phyloP scores from a whole-genome alignment of 2,329 filamentous ascomycete genomes.

The Cladosporium sp. region DNA sequence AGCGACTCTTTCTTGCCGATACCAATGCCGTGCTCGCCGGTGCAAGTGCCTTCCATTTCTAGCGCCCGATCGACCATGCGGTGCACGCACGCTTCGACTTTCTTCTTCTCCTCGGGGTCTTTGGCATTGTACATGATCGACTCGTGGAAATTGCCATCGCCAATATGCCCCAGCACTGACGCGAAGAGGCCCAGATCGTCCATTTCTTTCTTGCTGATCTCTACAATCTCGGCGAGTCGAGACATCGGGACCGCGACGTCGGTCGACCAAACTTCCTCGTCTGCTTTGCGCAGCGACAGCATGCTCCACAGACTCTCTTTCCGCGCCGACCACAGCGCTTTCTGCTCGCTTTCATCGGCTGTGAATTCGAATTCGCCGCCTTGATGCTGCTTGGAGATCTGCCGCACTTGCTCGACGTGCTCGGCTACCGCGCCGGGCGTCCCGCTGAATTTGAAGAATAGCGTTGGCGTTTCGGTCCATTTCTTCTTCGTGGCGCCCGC shows the following conservation, averaged over 20 bases:
- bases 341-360: constrained; percentile 49
- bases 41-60: constrained; percentile 92
- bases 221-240: constrained; percentile 60
- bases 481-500: constrained; percentile 65
- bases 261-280: constrained; percentile 58
- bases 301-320: constrained; percentile 61
- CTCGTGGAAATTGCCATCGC: constrained; percentile 92
- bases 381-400: constrained; percentile 61
- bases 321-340: constrained; percentile 56
- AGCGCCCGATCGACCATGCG: constrained; percentile 88
- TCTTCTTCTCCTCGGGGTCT: constrained; percentile 64
- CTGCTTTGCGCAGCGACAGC: constrained; percentile 52
- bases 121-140: constrained; percentile 81
- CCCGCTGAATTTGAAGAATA: constrained; percentile 83
- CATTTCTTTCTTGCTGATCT: constrained; percentile 84
- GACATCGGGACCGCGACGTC: constrained; percentile 61
- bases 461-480: constrained; percentile 72
- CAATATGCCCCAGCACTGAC: constrained; percentile 83
- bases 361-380: constrained; percentile 54
- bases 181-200: constrained; percentile 82
- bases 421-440: constrained; percentile 72
- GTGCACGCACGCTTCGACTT: constrained; percentile 76
- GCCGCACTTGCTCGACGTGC: constrained; percentile 65
- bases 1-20: constrained; percentile 81
- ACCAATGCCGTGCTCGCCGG: constrained; percentile 81